Percentiles rank a stretch among this genome's conserved stretches.
These are phyloP conservation scores for Aureobasidium sp. DNA, from an alignment of 2,329 filamentous ascomycete species.

Conservation along the genomic window DNA sequence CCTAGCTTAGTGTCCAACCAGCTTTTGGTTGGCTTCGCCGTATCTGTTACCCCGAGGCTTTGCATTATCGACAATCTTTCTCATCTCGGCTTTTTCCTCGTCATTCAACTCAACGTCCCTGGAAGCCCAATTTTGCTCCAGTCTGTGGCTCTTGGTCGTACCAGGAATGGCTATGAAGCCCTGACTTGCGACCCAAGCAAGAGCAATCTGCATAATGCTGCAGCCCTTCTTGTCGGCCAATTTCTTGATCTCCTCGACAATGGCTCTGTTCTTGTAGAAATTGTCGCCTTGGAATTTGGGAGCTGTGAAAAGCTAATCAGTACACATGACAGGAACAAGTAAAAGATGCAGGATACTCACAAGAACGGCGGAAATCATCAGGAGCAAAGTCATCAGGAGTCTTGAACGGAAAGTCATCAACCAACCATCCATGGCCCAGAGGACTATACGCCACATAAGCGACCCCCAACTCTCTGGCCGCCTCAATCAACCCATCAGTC, in stretches of 20 bases:
- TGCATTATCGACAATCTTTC: slow-evolving; percentile 32
- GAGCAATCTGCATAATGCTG: background rate
- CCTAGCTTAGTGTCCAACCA: slow-evolving; percentile 13
- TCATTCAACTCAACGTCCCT: slow-evolving; percentile 27
- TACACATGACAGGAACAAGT: background rate
- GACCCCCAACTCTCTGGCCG: slow-evolving; percentile 41
- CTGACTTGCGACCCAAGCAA: slow-evolving; percentile 25
- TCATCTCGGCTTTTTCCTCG: slow-evolving; percentile 35
- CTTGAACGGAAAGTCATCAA: slow-evolving; percentile 31
- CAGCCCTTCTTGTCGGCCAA: background rate
- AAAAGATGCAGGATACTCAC: background rate
- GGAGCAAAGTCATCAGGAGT: slow-evolving; percentile 32
- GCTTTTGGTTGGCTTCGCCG: slow-evolving; percentile 2
- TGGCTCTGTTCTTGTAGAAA: slow-evolving; percentile 24
- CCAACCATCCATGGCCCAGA: slow-evolving; percentile 37
- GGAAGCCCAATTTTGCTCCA: slow-evolving; percentile 22
- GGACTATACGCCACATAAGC: slow-evolving; percentile 34
- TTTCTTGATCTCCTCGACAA: slow-evolving; percentile 22
- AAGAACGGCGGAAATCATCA: slow-evolving; percentile 23
- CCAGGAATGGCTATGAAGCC: slow-evolving; percentile 23
- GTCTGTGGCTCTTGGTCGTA: slow-evolving; percentile 19
- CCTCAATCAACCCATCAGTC: slow-evolving; percentile 32
- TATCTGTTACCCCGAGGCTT: slow-evolving; percentile 36
- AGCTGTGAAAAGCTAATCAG: slow-evolving; percentile 9
- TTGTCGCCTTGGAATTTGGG: slow-evolving; percentile 27